A percentile compares a stretch with the other conserved stretches of the same genome.
Evolutionary conservation across 495 filamentous ascomycete species (phyloP).

Genomic region (Talaromyces stipitatus): DNA sequence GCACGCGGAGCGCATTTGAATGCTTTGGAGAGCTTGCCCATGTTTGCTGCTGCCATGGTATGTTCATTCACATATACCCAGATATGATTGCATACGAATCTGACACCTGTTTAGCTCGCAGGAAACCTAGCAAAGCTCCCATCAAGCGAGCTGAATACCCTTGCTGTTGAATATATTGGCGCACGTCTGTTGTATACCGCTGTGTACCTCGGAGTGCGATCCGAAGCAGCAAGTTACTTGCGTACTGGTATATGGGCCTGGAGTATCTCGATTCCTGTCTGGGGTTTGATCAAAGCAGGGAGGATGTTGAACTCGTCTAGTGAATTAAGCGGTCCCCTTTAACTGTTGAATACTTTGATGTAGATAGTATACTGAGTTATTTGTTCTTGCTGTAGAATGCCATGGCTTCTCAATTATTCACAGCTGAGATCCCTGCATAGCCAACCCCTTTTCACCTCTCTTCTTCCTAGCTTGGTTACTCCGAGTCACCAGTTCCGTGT

Average conservation of each 20-base stretch:
- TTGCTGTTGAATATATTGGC: slow-evolving; percentile 17
- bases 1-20: slow-evolving; percentile 22
- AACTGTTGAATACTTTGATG: no score
- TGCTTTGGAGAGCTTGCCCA: slow-evolving; percentile 19
- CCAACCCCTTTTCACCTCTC: slow-evolving; percentile 12
- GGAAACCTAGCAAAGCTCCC: slow-evolving; percentile 21
- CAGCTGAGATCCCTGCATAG: not conserved
- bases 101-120: slow-evolving; percentile 18
- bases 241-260: slow-evolving; percentile 21
- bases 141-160: slow-evolving; percentile 15
- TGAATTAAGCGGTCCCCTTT: no score
- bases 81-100: not conserved
- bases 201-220: slow-evolving; percentile 17
- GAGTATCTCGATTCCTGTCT: slow-evolving; percentile 20
- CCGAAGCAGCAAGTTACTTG: slow-evolving; percentile 16
- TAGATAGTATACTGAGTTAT: not conserved
- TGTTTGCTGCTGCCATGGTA: slow-evolving; percentile 25
- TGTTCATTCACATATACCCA: not conserved
- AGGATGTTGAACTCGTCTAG: slow-evolving; percentile 8
- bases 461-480: slow-evolving; percentile 31
- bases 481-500: slow-evolving; percentile 27
- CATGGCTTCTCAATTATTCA: not conserved
- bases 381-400: not conserved
- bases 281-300: slow-evolving; percentile 14
- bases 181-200: slow-evolving; percentile 17